Percentiles rank a stretch among this genome's conserved stretches.
Evolutionary conservation across 1,284 basidiomycete species (phyloP).

Genomic region (Puccinia triticina): DNA sequence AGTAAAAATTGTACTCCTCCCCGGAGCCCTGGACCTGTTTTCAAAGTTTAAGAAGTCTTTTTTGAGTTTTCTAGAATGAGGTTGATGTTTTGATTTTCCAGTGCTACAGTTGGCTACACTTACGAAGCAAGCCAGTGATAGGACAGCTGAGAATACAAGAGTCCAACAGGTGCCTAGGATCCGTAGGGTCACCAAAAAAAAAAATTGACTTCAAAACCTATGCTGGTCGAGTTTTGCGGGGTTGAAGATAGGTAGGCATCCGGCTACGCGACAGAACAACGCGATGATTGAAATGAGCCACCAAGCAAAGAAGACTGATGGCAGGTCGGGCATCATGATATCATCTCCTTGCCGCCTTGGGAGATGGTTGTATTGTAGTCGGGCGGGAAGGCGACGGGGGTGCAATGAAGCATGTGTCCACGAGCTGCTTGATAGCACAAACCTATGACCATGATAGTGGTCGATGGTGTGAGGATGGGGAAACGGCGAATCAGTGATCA

Average conservation of each 20-base stretch:
- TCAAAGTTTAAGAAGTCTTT: too few species aligned
- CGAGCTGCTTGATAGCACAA: constrained; percentile 37
- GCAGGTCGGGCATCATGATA: constrained; percentile 48
- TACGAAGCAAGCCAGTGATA: constrained; percentile 45
- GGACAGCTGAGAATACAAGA: constrained; percentile 43
- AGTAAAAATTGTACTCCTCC: constrained; percentile 33
- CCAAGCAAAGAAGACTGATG: constrained; percentile 38
- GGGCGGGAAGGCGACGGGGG: constrained; percentile 34
- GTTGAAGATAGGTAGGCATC: constrained; percentile 29
- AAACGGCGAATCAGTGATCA: neutral
- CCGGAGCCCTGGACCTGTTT: constrained; percentile 39
- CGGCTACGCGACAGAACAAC: constrained; percentile 16
- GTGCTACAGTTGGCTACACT: neutral
- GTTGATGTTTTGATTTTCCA: neutral
- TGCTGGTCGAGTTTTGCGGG: neutral
- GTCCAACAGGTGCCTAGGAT: constrained; percentile 47
- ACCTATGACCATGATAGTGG: neutral
- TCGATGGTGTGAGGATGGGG: neutral
- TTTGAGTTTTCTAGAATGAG: neutral
- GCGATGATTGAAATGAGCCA: constrained; percentile 32
- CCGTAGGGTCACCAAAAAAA: constrained; percentile 42
- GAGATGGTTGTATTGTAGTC: constrained; percentile 43
- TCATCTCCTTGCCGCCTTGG: constrained; percentile 9
- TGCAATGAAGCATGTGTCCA: constrained; percentile 22
- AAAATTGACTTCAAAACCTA: constrained; percentile 23